These are phyloP conservation scores for Stachybotrys echinatus DNA, from an alignment of 2,329 filamentous ascomycete species.

Conservation along the genomic window DNA sequence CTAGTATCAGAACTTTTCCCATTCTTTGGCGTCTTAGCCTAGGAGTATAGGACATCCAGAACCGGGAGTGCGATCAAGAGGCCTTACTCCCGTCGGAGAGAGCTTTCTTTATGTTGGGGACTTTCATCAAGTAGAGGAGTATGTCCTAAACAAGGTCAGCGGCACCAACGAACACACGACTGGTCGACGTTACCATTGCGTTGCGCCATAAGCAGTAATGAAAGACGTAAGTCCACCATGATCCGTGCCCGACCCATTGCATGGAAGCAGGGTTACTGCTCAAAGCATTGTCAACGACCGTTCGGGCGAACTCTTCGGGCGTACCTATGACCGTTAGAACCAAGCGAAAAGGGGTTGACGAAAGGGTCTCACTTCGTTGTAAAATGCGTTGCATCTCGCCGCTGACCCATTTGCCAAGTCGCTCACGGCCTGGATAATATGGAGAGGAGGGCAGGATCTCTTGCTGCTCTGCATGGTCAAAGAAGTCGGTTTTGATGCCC, in stretches of 20 bases:
- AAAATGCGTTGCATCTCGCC: slow-evolving; percentile 6
- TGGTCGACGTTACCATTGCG: background rate
- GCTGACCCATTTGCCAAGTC: slow-evolving; percentile 9
- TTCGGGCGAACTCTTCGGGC: slow-evolving; percentile 12
- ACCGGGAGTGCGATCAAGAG: too few relatives aligned
- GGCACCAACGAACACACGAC: background rate
- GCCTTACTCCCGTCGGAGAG: background rate
- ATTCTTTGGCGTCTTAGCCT: too few relatives aligned
- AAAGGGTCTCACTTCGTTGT: slow-evolving; percentile 8
- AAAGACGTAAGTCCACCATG: slow-evolving; percentile 10
- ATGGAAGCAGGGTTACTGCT: slow-evolving; percentile 2
- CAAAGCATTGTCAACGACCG: slow-evolving; percentile 12
- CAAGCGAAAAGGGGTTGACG: background rate
- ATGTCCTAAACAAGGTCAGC: slow-evolving; percentile 5
- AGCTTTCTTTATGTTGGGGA: slow-evolving; percentile 10
- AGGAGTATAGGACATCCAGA: too few relatives aligned
- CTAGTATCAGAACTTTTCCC: too few relatives aligned
- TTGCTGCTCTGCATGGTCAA: slow-evolving; percentile 32
- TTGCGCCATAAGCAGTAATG: slow-evolving; percentile 11
- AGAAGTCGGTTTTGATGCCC: slow-evolving; percentile 24
- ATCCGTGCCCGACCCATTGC: slow-evolving; percentile 10
- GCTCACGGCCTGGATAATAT: slow-evolving; percentile 11
- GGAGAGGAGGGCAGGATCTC: slow-evolving; percentile 26
- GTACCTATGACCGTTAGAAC: slow-evolving; percentile 9
- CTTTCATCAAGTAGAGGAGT: slow-evolving; percentile 6